phyloP scores from a whole-genome alignment of 345 rosid species.

The Gossypioides kirkii region DNA sequence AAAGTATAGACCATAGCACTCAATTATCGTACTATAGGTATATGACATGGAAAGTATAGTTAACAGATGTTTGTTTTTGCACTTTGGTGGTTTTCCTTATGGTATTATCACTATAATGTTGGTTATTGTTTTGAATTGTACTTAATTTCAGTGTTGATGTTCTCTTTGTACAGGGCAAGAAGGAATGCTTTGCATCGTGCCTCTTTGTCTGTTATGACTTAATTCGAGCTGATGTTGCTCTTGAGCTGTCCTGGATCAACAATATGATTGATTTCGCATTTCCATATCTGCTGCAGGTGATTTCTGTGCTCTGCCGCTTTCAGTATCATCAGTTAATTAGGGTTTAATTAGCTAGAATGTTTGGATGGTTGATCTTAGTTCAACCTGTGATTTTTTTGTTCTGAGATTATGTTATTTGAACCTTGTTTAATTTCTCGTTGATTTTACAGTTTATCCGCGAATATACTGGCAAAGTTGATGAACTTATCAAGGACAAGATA shows the following conservation, averaged over 20 bases:
- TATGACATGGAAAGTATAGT: not conserved
- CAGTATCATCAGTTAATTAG: not conserved
- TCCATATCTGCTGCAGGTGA: constrained; percentile 81
- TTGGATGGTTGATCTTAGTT: not conserved
- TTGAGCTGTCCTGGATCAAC: constrained; percentile 91
- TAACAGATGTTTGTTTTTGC: not conserved
- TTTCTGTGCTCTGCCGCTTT: not conserved
- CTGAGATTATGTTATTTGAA: not conserved
- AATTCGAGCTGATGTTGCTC: constrained; percentile 73
- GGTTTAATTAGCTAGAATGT: not conserved
- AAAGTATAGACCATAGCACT: not conserved
- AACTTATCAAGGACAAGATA: constrained; percentile 56
- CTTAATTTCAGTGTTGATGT: constrained; percentile 3
- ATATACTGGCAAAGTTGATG: constrained; percentile 63
- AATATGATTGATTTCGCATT: constrained; percentile 83
- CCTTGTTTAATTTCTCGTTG: not conserved
- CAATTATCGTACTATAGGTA: not conserved
- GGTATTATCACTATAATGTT: not conserved
- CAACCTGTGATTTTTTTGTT: not conserved
- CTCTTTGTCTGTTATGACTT: constrained; percentile 93
- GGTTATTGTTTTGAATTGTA: not conserved
- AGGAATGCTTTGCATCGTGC: constrained; percentile 92
- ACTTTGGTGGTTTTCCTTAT: not conserved
- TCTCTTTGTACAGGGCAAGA: constrained; percentile 57
- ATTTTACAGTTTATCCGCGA: constrained; percentile 56